phyloP scores from a whole-genome alignment of 176 grass and related monocot genomes.

The Juncus effusus region DNA sequence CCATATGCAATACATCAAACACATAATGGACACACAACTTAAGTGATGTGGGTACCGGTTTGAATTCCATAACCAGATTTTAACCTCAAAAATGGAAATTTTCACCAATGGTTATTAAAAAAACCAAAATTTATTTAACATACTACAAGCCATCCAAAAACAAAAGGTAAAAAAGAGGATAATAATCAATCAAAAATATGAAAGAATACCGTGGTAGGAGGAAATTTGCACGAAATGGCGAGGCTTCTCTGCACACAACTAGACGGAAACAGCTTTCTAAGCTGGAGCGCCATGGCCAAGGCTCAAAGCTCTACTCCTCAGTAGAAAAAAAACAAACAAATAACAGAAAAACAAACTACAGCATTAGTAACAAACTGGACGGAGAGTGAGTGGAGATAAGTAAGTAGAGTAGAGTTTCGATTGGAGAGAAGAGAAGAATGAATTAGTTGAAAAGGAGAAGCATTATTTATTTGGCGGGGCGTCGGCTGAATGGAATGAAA shows the following conservation, averaged over 20 bases:
- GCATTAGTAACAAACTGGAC: background rate
- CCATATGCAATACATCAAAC: background rate
- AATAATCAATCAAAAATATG: background rate
- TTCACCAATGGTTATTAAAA: too few species aligned
- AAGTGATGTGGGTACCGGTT: background rate
- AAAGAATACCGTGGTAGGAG: slow-evolving; percentile 42
- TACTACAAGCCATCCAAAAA: background rate
- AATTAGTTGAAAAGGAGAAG: background rate
- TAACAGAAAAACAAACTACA: background rate
- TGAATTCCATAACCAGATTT: too few species aligned
- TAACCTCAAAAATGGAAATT: too few species aligned
- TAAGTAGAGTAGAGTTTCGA: too few species aligned
- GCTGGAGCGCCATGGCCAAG: slow-evolving; percentile 60
- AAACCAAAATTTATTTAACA: too few species aligned
- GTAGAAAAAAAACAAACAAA: background rate
- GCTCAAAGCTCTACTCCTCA: background rate
- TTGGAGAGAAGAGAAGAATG: background rate
- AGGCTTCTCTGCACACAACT: slow-evolving; percentile 36
- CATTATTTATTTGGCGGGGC: background rate
- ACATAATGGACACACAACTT: background rate
- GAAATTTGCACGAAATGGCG: slow-evolving; percentile 24
- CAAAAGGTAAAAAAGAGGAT: background rate
- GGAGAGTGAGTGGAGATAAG: too few species aligned
- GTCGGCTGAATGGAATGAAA: background rate
- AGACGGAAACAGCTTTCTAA: slow-evolving; percentile 54